These are phyloP conservation scores for Cercospora sp. DNA, from an alignment of 2,329 filamentous ascomycete species.

Conservation along the genomic window DNA sequence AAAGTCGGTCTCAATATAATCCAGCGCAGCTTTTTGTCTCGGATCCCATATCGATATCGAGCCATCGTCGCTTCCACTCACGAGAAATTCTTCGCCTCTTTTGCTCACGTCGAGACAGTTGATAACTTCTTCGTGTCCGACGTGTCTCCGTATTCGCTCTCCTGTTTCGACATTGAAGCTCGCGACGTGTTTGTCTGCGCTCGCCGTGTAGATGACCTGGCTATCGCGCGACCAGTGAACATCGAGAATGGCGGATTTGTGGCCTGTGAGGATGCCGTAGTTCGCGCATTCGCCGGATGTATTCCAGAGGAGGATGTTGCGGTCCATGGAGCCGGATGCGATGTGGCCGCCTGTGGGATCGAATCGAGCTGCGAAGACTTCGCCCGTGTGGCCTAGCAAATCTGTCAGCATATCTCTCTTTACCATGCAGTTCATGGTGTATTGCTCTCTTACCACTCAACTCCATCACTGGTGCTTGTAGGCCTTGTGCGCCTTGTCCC, in stretches of 20 bases:
- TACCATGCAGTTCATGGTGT: neutral
- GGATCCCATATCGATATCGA: constrained; percentile 96
- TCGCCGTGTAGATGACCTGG: constrained; percentile 84
- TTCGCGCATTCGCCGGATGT: constrained; percentile 93
- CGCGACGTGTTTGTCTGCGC: constrained; percentile 87
- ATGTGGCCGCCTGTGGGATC: constrained; percentile 85
- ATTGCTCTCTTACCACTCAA: constrained; percentile 63
- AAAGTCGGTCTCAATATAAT: constrained; percentile 87
- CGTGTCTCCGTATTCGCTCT: constrained; percentile 84
- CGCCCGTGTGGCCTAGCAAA: constrained; percentile 63
- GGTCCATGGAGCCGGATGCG: constrained; percentile 93
- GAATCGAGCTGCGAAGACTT: constrained; percentile 89
- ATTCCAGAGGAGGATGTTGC: constrained; percentile 90
- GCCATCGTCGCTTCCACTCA: constrained; percentile 92
- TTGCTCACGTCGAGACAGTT: constrained; percentile 87
- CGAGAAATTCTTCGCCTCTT: constrained; percentile 83
- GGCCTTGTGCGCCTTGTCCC: constrained; percentile 75
- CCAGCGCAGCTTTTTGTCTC: constrained; percentile 80
- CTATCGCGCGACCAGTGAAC: constrained; percentile 97
- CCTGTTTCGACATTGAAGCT: constrained; percentile 95
- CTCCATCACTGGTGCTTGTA: constrained; percentile 93
- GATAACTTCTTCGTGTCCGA: constrained; percentile 94
- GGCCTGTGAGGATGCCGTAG: constrained; percentile 83
- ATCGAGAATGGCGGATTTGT: constrained; percentile 88
- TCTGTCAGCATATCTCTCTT: constrained; percentile 12